Percentiles rank a stretch among this genome's conserved stretches.
These are phyloP conservation scores for Picea abies DNA, from an alignment of 83 land plant species.

Conservation along the genomic window DNA sequence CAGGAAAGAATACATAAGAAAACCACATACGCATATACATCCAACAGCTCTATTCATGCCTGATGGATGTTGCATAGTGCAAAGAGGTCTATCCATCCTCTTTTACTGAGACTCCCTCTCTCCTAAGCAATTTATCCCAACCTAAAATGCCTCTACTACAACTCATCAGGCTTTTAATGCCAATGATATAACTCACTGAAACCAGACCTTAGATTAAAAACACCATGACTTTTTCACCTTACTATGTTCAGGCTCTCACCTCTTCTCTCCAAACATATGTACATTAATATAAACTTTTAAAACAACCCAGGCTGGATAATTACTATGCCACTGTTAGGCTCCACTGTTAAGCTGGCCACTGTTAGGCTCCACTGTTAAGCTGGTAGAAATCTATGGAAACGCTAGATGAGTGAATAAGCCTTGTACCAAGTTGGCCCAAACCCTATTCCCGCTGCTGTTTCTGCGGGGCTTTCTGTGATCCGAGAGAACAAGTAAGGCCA, in stretches of 20 bases:
- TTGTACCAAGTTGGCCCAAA: background rate
- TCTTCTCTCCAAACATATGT: background rate
- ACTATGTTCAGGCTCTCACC: background rate
- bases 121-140: background rate
- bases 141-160: background rate
- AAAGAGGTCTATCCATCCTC: no score
- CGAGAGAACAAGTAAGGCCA: background rate
- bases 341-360: background rate
- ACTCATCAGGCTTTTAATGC: no score
- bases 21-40: no score
- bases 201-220: background rate
- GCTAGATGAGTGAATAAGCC: no score
- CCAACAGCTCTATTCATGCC: no score
- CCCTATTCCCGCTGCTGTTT: background rate
- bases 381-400: no score
- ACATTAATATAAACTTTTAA: background rate
- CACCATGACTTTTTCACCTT: background rate
- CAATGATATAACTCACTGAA: background rate
- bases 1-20: no score
- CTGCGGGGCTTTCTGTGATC: background rate
- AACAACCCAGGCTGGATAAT: background rate
- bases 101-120: no score
- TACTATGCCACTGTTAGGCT: background rate
- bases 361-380: background rate
- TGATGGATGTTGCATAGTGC: no score